Percentiles rank a stretch among this genome's conserved stretches.
Conservation (phyloP, 2,329 filamentous ascomycete genomes). For the Pseudogymnoascus sp. region DNA sequence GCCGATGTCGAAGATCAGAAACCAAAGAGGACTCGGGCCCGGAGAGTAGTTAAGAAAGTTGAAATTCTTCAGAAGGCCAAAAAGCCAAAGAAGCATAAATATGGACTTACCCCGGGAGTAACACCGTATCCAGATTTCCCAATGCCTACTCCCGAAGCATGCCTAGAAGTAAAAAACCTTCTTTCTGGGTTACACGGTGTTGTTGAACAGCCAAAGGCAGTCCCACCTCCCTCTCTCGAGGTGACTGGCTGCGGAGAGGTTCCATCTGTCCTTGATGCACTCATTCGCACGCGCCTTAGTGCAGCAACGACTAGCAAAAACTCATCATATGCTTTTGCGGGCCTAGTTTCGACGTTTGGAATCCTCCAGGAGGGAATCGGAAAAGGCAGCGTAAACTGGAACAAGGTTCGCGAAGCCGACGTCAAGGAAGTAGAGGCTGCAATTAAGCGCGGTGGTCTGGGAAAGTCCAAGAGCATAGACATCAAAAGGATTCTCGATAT, state of each 20-base stretch:
- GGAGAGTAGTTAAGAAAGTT: slow-evolving; percentile 4
- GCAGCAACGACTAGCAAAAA: slow-evolving; percentile 40
- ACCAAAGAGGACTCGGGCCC: slow-evolving; percentile 6
- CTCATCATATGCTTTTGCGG: slow-evolving; percentile 57
- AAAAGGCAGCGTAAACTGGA: slow-evolving; percentile 67
- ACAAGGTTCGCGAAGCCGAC: slow-evolving; percentile 53
- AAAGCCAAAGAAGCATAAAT: slow-evolving; percentile 32
- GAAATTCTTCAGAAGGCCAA: slow-evolving; percentile 11
- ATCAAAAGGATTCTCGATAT: slow-evolving; percentile 68
- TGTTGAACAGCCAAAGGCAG: slow-evolving; percentile 52
- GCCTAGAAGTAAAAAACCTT: slow-evolving; percentile 57
- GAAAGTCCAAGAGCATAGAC: slow-evolving; percentile 58
- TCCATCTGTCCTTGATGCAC: slow-evolving; percentile 44
- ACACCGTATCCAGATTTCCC: slow-evolving; percentile 61
- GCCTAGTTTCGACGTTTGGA: slow-evolving; percentile 56
- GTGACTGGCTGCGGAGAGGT: slow-evolving; percentile 59
- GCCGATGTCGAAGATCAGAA: not conserved
- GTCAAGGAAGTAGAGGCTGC: slow-evolving; percentile 55
- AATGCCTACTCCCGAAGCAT: slow-evolving; percentile 59
- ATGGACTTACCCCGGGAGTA: slow-evolving; percentile 44
- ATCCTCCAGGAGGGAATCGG: slow-evolving; percentile 53
- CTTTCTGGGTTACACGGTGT: slow-evolving; percentile 58
- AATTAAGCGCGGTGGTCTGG: slow-evolving; percentile 63
- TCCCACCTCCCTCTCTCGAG: slow-evolving; percentile 61
- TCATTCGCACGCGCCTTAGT: slow-evolving; percentile 45